Evolutionary conservation across 23 red algal species (phyloP), one percentile per base, ranked within the genome.

Genomic region (Gracilaria caudata): DNA sequence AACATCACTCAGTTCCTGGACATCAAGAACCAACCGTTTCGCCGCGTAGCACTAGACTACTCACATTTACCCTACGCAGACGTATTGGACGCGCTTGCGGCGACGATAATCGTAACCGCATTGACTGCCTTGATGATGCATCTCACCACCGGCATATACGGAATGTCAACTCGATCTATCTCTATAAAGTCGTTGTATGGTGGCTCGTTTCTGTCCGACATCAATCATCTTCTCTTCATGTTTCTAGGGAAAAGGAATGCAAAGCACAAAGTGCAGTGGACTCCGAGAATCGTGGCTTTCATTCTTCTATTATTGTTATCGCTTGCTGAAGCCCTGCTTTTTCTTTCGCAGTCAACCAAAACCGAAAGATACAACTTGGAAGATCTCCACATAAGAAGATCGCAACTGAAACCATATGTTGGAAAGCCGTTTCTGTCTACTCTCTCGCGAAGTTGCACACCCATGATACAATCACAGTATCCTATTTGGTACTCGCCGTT

Each of bases 81-180:
- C 19, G 57, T 20, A 20, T 61, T 61, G 57, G 57, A 29, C 57
- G 26, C 57, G 19, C 5, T 29, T n/a, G 57, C 57, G 4, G 26
- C 57, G 19, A 61, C 57, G 7, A 61, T 61, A 29, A 29, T 29
- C 26, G 17, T 61, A 16, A n/a, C 20, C 19, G 57, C 57, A 26
- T 26, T 61, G n/a, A 61, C 57, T 9, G 57, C 7, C 20, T 26
- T 61, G 20, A 10, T 61, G n/a, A 61, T n/a, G 20, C 57, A 61
- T 61, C n/a, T n/a, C 19, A 26, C 17, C 26, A 29, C 57, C 4
- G 7, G 57, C 57, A 6, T 61, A 26, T 29, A 26, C 26, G 57
- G 57, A 61, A 61, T 61, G 57, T n/a, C n/a, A 61, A n/a, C 57
- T 61, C 57, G 57, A n/a, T 61, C 57, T n/a, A 4, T 29, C 20